Conservation (phyloP, 257 asterid genomes). For the Solanum corneliomulleri region DNA sequence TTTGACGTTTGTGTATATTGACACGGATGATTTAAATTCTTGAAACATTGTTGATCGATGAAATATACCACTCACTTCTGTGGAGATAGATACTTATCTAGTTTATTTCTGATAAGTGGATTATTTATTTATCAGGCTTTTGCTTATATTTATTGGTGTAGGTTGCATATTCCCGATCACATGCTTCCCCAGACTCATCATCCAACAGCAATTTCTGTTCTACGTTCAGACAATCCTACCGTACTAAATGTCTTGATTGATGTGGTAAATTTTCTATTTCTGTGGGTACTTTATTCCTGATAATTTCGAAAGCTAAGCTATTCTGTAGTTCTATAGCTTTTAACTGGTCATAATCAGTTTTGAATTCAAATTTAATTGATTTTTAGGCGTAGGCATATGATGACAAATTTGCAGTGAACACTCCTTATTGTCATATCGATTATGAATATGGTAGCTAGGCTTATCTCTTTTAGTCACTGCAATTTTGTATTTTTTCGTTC, state of each 20-base stretch:
- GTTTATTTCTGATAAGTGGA: background rate
- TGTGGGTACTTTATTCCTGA: background rate
- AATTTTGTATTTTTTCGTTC: background rate
- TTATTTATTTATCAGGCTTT: slow-evolving; percentile 5
- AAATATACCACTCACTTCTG: background rate
- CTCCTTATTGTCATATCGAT: background rate
- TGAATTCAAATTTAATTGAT: background rate
- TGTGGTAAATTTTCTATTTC: slow-evolving; percentile 39
- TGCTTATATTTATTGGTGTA: slow-evolving; percentile 21
- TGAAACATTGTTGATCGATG: background rate
- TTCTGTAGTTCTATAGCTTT: background rate
- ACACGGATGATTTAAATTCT: background rate
- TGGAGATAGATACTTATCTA: background rate
- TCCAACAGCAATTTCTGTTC: slow-evolving; percentile 69
- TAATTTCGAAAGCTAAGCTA: background rate
- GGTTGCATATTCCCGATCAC: slow-evolving; percentile 70
- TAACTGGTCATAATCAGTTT: background rate
- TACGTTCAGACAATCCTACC: slow-evolving; percentile 57
- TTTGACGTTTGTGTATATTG: background rate
- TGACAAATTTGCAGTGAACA: background rate
- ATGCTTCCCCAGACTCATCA: slow-evolving; percentile 91
- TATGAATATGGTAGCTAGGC: background rate
- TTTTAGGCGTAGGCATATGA: background rate
- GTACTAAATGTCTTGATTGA: slow-evolving; percentile 81
- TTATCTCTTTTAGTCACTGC: background rate